These are phyloP conservation scores for Annulohypoxylon nitens DNA, from an alignment of 495 filamentous ascomycete species.

Conservation along the genomic window DNA sequence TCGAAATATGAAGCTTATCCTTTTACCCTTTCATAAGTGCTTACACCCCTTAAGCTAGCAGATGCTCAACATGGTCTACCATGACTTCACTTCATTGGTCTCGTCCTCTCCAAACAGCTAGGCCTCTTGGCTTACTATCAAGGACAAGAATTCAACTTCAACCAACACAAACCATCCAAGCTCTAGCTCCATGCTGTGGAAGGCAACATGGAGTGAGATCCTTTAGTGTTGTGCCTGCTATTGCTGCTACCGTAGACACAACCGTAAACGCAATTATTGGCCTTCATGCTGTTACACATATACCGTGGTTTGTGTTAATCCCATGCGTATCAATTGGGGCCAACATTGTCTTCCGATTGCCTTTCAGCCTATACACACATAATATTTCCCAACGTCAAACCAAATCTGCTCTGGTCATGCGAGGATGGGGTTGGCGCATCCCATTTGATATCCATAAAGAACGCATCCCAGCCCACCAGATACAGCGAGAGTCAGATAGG, in stretches of 20 bases:
- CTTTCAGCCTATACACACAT: constrained; percentile 68
- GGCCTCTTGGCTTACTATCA: constrained; percentile 21
- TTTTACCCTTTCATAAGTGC: neutral
- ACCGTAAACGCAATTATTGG: constrained; percentile 70
- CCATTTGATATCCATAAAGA: constrained; percentile 43
- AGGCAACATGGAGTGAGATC: constrained; percentile 16
- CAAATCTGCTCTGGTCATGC: constrained; percentile 64
- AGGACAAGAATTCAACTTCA: constrained; percentile 20
- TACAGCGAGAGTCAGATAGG: constrained; percentile 39
- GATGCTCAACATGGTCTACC: constrained; percentile 9
- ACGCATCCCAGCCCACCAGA: constrained; percentile 6
- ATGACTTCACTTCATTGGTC: constrained; percentile 27
- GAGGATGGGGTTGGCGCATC: constrained; percentile 61
- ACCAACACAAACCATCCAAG: neutral
- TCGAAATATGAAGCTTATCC: neutral
- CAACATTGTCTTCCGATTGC: constrained; percentile 69
- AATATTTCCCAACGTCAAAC: constrained; percentile 57
- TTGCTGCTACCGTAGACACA: constrained; percentile 63
- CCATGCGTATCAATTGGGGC: constrained; percentile 76
- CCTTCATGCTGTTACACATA: constrained; percentile 69
- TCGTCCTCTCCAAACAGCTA: constrained; percentile 23
- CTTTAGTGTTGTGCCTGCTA: constrained; percentile 34
- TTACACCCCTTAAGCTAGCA: neutral
- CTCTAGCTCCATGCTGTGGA: neutral
- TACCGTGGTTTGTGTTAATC: constrained; percentile 79